Conservation (phyloP, 2,329 filamentous ascomycete genomes). For the Blastomyces gilchristii region DNA sequence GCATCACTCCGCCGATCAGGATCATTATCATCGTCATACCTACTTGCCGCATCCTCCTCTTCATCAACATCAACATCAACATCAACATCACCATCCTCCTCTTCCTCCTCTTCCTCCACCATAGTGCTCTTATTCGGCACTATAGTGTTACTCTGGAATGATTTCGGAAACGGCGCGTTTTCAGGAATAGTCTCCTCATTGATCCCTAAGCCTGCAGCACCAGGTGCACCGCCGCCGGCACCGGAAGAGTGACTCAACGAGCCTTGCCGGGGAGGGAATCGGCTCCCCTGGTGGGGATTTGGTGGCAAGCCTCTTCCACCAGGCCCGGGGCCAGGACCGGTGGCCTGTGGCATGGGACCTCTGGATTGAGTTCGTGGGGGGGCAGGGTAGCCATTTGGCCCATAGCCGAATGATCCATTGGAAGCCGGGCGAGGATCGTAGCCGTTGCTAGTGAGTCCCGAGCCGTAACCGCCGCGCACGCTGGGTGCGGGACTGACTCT, state of each 20-base stretch:
- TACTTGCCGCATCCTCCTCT: conserved; percentile 48
- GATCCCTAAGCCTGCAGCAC: conserved; percentile 37
- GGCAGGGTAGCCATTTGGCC: conserved; percentile 26
- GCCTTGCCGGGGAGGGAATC: conserved; percentile 32
- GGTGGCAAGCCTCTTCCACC: conserved; percentile 13
- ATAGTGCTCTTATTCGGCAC: conserved; percentile 96
- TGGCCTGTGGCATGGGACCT: conserved; percentile 22
- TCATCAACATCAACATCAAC: conserved; percentile 32
- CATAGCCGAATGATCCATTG: conserved; percentile 20
- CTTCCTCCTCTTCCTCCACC: conserved; percentile 86
- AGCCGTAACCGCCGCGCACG: conserved; percentile 45
- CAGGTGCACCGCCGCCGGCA: background rate
- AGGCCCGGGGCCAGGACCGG: conserved; percentile 23
- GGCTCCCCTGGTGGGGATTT: conserved; percentile 16
- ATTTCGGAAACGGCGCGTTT: conserved; percentile 71
- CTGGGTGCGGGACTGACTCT: conserved; percentile 55
- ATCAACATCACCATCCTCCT: conserved; percentile 55
- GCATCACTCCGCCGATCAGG: conserved; percentile 52
- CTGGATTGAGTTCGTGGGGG: conserved; percentile 34
- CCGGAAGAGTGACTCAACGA: conserved; percentile 28
- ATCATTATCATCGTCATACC: conserved; percentile 18
- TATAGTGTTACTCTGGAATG: conserved; percentile 90
- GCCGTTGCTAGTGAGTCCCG: conserved; percentile 46
- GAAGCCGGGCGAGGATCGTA: conserved; percentile 21
- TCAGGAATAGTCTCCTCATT: conserved; percentile 48